phyloP scores from a whole-genome alignment of 2,329 filamentous ascomycete genomes.

The Penicillium expansum region DNA sequence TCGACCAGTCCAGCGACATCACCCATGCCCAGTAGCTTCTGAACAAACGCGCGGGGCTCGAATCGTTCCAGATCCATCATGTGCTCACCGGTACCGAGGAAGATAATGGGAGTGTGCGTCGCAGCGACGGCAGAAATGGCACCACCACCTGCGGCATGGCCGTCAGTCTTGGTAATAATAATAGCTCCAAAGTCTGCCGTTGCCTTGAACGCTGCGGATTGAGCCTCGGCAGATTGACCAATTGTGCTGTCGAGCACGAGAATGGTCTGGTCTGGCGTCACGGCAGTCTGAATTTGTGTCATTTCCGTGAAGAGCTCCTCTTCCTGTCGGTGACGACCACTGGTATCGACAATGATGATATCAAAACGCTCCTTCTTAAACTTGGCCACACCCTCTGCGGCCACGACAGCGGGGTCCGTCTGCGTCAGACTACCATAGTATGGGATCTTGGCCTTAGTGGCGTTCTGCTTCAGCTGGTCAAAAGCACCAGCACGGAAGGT shows the following conservation, averaged over 20 bases:
- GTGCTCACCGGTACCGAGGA: conserved; percentile 96
- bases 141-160: conserved; percentile 90
- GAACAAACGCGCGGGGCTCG: conserved; percentile 86
- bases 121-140: conserved; percentile 97
- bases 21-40: conserved; percentile 93
- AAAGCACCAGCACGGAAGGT: conserved; percentile 98
- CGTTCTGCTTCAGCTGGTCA: conserved; percentile 97
- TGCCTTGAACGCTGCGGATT: conserved; percentile 95
- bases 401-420: conserved; percentile 90
- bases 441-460: conserved; percentile 96
- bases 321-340: conserved; percentile 91
- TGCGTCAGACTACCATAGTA: conserved; percentile 97
- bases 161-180: conserved; percentile 98
- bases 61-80: conserved; percentile 94
- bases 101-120: conserved; percentile 94
- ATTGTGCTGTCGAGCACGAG: conserved; percentile 97
- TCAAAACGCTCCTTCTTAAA: conserved; percentile 99
- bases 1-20: conserved; percentile 94
- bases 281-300: conserved; percentile 90
- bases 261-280: conserved; percentile 92
- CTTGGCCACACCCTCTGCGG: conserved; percentile 92
- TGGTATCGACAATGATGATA: conserved; percentile 97
- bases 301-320: conserved; percentile 95
- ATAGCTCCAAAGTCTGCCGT: conserved; percentile 96
- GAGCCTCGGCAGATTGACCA: conserved; percentile 90